These are phyloP conservation scores for Gymnopilus dilepis DNA, from an alignment of 768 basidiomycete genomes.

Conservation along the genomic window DNA sequence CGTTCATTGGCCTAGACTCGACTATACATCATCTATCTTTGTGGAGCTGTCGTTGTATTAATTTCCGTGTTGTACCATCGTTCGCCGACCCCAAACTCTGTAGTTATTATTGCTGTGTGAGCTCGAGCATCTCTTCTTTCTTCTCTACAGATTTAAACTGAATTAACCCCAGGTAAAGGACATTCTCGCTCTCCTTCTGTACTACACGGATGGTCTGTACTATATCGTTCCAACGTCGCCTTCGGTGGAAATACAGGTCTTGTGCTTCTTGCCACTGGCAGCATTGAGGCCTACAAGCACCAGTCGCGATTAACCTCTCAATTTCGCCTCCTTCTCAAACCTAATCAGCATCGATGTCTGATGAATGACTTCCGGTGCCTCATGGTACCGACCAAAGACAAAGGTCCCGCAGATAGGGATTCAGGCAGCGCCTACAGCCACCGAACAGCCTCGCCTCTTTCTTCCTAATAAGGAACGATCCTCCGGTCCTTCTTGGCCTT, in stretches of 20 bases:
- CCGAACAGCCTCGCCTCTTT: slow-evolving; percentile 3
- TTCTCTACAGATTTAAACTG: not conserved
- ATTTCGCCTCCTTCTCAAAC: not conserved
- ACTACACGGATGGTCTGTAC: not conserved
- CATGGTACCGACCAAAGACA: not conserved
- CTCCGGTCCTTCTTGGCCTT: not conserved
- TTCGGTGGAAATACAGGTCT: slow-evolving; percentile 1
- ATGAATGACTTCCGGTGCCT: slow-evolving; percentile 3
- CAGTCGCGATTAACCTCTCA: not conserved
- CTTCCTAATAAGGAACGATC: not conserved
- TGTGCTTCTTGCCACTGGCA: slow-evolving; percentile 3
- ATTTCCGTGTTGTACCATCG: slow-evolving; percentile 1
- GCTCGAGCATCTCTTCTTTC: not conserved
- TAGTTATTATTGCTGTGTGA: slow-evolving; percentile 2
- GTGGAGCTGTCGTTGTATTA: slow-evolving; percentile 6
- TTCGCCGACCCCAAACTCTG: slow-evolving; percentile 1
- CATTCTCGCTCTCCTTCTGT: not conserved
- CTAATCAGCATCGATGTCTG: slow-evolving; percentile 7
- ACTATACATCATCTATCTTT: not conserved
- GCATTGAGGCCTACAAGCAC: not conserved
- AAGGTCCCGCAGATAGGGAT: slow-evolving; percentile 1
- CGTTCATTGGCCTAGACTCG: not conserved
- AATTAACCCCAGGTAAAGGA: slow-evolving; percentile 5
- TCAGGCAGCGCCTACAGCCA: not conserved
- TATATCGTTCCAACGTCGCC: not conserved